These are phyloP conservation scores for Fusarium compactum DNA, from an alignment of 2,329 filamentous ascomycete genomes.

Conservation along the genomic window DNA sequence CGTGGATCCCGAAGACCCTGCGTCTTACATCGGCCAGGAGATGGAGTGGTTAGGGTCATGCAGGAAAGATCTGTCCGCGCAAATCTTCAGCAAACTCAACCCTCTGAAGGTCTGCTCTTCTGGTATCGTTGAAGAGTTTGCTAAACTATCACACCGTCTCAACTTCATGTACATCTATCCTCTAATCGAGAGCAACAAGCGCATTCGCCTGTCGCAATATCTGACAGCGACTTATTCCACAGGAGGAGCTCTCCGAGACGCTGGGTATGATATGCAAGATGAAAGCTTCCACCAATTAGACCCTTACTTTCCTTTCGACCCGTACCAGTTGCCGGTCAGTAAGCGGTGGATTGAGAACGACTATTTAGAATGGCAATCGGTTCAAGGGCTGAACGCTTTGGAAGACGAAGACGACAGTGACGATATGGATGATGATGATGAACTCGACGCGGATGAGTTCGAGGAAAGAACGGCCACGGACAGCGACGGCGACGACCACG, in stretches of 20 bases:
- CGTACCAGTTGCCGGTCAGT: slow-evolving; percentile 89
- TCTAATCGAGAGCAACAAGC: slow-evolving; percentile 91
- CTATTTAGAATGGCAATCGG: slow-evolving; percentile 83
- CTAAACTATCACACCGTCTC: slow-evolving; percentile 86
- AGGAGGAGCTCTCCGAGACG: slow-evolving; percentile 66
- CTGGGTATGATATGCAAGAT: slow-evolving; percentile 64
- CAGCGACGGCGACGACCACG: slow-evolving; percentile 58
- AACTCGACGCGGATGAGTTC: slow-evolving; percentile 59
- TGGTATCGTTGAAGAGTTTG: slow-evolving; percentile 90
- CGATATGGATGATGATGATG: slow-evolving; percentile 64
- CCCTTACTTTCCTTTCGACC: slow-evolving; percentile 97
- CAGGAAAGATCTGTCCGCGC: slow-evolving; percentile 78
- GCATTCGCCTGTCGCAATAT: slow-evolving; percentile 81
- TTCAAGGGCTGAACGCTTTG: slow-evolving; percentile 73
- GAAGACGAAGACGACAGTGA: slow-evolving; percentile 68
- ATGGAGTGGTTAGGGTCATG: slow-evolving; percentile 82
- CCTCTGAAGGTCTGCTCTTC: slow-evolving; percentile 95
- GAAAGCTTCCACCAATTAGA: slow-evolving; percentile 89
- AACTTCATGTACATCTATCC: slow-evolving; percentile 91
- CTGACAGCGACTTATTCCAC: slow-evolving; percentile 68
- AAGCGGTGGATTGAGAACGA: slow-evolving; percentile 88
- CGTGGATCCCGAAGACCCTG: slow-evolving; percentile 71
- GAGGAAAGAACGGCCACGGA: slow-evolving; percentile 66
- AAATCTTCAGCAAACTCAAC: slow-evolving; percentile 90
- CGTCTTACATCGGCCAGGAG: slow-evolving; percentile 74